A percentile compares a stretch with the other conserved stretches of the same genome.
phyloP scores from a whole-genome alignment of 2,329 filamentous ascomycete species.

The Fusarium heterosporum region DNA sequence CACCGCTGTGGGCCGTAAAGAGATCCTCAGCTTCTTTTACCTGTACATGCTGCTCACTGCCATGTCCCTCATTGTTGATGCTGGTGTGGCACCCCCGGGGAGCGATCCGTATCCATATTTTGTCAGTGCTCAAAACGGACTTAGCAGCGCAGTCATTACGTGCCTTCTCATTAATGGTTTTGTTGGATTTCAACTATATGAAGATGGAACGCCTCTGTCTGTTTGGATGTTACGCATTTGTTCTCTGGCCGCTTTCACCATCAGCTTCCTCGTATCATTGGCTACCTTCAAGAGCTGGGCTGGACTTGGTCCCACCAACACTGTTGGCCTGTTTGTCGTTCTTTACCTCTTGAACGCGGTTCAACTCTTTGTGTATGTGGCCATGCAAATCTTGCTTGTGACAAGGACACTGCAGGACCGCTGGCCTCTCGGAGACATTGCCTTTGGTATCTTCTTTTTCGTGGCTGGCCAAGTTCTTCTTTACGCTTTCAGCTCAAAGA shows the following conservation, averaged over 20 bases:
- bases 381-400: constrained; percentile 90
- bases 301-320: constrained; percentile 85
- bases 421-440: constrained; percentile 93
- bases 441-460: constrained; percentile 91
- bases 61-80: constrained; percentile 89
- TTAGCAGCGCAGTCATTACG: constrained; percentile 86
- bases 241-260: constrained; percentile 83
- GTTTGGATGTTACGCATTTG: constrained; percentile 90
- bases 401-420: constrained; percentile 91
- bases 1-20: constrained; percentile 86
- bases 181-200: constrained; percentile 97
- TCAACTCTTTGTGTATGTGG: constrained; percentile 84
- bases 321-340: constrained; percentile 89
- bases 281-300: constrained; percentile 94
- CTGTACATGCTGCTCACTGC: constrained; percentile 92
- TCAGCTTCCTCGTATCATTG: constrained; percentile 88
- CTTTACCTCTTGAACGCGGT: constrained; percentile 92
- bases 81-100: constrained; percentile 88
- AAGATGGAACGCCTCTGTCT: constrained; percentile 92
- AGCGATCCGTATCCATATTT: constrained; percentile 90
- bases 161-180: constrained; percentile 97
- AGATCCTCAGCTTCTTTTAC: constrained; percentile 93
- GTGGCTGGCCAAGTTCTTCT: constrained; percentile 91
- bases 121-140: constrained; percentile 84
- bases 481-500: constrained; percentile 86